Conservation (phyloP, 2,329 filamentous ascomycete genomes). For the Xylaria sp. region DNA sequence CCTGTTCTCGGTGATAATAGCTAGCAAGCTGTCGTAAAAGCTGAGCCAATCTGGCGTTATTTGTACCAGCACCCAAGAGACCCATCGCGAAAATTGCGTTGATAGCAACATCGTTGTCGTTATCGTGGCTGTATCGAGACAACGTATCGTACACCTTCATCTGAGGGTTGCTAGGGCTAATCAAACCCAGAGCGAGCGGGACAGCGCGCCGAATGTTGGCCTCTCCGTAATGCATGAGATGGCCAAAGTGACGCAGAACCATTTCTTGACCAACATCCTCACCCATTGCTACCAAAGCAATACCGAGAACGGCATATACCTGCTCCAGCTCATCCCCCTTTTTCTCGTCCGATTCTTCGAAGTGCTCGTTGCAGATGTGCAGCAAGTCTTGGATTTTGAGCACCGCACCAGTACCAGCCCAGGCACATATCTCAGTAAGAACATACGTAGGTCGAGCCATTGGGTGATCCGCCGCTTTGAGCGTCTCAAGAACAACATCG, state of each 20-base stretch:
- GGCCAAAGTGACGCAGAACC: constrained; percentile 96
- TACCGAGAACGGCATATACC: constrained; percentile 93
- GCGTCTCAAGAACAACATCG: constrained; percentile 95
- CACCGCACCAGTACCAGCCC: constrained; percentile 96
- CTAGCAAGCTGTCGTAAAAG: constrained; percentile 92
- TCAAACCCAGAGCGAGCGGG: constrained; percentile 93
- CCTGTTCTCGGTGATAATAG: constrained; percentile 97
- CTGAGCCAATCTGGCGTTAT: constrained; percentile 96
- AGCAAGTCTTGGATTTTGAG: constrained; percentile 97
- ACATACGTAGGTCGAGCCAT: constrained; percentile 97
- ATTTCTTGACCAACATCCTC: constrained; percentile 99
- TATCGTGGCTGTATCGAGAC: constrained; percentile 97
- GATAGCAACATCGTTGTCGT: constrained; percentile 96
- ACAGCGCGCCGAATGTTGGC: constrained; percentile 97
- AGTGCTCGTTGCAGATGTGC: constrained; percentile 97
- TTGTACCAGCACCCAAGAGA: constrained; percentile 93
- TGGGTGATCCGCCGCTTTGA: constrained; percentile 96
- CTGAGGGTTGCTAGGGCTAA: constrained; percentile 97
- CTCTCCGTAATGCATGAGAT: constrained; percentile 99
- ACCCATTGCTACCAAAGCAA: constrained; percentile 96
- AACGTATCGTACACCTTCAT: constrained; percentile 99
- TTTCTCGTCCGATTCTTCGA: constrained; percentile 94
- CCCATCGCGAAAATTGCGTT: constrained; percentile 99
- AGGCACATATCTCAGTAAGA: constrained; percentile 94
- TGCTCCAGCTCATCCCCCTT: constrained; percentile 96